phyloP scores from a whole-genome alignment of 768 basidiomycete species.

The Boletus patriciae region DNA sequence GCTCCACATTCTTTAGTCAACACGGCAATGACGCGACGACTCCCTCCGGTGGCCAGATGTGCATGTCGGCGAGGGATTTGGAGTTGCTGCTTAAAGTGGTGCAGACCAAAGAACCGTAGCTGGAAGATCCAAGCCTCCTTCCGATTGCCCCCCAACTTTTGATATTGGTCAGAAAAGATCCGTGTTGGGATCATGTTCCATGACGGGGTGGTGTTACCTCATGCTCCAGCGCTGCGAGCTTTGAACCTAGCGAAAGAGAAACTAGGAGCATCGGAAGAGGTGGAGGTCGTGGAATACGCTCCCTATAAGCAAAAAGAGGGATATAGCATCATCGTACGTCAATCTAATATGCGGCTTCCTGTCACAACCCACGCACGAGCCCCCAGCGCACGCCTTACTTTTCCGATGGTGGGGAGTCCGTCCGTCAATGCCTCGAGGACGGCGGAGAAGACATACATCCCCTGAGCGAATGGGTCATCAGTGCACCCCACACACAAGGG shows the following conservation, averaged over 20 bases:
- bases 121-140: constrained; percentile 37
- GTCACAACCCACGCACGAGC: neutral
- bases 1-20: constrained; percentile 18
- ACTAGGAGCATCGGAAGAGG: constrained; percentile 33
- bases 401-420: constrained; percentile 37
- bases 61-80: constrained; percentile 28
- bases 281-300: constrained; percentile 38
- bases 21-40: constrained; percentile 25
- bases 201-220: constrained; percentile 40
- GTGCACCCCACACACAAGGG: constrained; percentile 30
- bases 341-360: neutral
- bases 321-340: constrained; percentile 32
- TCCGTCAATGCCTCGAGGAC: constrained; percentile 24
- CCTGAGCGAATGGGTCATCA: constrained; percentile 38
- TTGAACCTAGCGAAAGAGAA: constrained; percentile 38
- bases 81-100: constrained; percentile 19
- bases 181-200: constrained; percentile 31
- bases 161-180: constrained; percentile 32
- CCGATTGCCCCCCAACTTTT: constrained; percentile 29
- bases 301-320: constrained; percentile 38
- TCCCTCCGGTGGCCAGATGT: constrained; percentile 26
- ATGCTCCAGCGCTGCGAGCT: constrained; percentile 44
- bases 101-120: constrained; percentile 41
- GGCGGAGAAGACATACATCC: constrained; percentile 38
- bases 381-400: constrained; percentile 39